A percentile compares a stretch with the other conserved stretches of the same genome.
These are phyloP conservation scores for Paecilomyces niveus DNA, from an alignment of 2,329 filamentous ascomycete genomes.

Conservation along the genomic window DNA sequence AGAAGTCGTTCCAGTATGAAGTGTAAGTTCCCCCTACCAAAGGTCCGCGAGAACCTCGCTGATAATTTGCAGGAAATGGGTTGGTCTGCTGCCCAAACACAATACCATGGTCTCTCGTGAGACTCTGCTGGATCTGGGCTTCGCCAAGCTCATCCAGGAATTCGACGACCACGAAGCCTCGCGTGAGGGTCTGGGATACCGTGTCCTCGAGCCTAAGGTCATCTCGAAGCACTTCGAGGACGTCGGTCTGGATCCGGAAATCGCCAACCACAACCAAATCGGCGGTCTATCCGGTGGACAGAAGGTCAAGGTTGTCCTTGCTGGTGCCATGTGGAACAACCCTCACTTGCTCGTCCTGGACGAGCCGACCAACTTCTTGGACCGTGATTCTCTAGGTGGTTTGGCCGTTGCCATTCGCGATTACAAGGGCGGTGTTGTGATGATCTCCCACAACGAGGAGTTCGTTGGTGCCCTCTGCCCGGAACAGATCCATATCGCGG, in stretches of 20 bases:
- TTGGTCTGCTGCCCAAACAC: slow-evolving; percentile 77
- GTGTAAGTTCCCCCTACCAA: slow-evolving; percentile 40
- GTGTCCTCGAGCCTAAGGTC: slow-evolving; percentile 82
- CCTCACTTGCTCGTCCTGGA: slow-evolving; percentile 94
- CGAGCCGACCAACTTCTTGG: slow-evolving; percentile 98
- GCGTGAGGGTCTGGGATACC: slow-evolving; percentile 95
- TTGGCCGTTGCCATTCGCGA: slow-evolving; percentile 96
- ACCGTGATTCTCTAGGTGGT: slow-evolving; percentile 93
- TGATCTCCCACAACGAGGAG: slow-evolving; percentile 99
- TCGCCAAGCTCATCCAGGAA: slow-evolving; percentile 90
- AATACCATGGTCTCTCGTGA: slow-evolving; percentile 92
- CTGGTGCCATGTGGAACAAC: slow-evolving; percentile 97
- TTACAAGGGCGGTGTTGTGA: slow-evolving; percentile 96
- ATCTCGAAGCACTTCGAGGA: slow-evolving; percentile 99
- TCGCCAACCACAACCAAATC: slow-evolving; percentile 98
- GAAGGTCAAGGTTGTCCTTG: slow-evolving; percentile 98
- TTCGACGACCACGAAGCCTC: slow-evolving; percentile 98
- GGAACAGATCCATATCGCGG: slow-evolving; percentile 91
- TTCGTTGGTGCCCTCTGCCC: slow-evolving; percentile 93
- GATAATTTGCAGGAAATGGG: slow-evolving; percentile 65
- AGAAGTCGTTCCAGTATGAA: slow-evolving; percentile 99
- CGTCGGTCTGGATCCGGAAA: slow-evolving; percentile 90
- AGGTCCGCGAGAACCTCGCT: neutral
- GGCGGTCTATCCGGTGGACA: slow-evolving; percentile 92
- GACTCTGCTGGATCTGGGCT: slow-evolving; percentile 77